These are phyloP conservation scores for Chytriomyces sp. DNA, from an alignment of 192 early-diverging fungal species.

Conservation along the genomic window DNA sequence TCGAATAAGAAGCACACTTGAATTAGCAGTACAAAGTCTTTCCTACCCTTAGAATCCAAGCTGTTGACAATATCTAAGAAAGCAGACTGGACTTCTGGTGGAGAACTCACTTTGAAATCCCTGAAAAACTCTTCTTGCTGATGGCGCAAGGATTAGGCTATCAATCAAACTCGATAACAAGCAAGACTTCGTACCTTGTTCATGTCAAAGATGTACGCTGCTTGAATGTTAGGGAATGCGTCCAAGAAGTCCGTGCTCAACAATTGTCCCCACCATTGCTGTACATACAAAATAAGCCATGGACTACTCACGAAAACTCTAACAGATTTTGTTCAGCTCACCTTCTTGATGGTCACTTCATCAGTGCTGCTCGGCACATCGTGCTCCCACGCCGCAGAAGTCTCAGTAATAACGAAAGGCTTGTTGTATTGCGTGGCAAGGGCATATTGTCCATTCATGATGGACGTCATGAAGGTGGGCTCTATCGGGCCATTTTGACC, in stretches of 20 bases:
- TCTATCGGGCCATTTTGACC: background rate
- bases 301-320: background rate
- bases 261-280: background rate
- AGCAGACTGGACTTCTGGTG: too few species aligned
- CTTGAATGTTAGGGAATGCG: background rate
- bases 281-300: background rate
- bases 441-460: background rate
- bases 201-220: background rate
- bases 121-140: background rate
- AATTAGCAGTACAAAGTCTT: too few species aligned
- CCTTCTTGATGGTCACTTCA: background rate
- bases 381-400: background rate
- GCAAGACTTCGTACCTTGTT: background rate
- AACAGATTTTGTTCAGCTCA: background rate
- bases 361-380: background rate
- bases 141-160: background rate
- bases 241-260: background rate
- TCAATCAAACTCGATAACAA: background rate
- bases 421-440: slow-evolving; percentile 9
- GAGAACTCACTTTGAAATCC: background rate
- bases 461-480: background rate
- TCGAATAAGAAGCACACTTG: too few species aligned
- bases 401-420: slow-evolving; percentile 7
- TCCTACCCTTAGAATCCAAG: too few species aligned
- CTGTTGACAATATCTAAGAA: too few species aligned